Conservation (phyloP, 768 basidiomycete genomes). For the Tulasnella sp. region DNA sequence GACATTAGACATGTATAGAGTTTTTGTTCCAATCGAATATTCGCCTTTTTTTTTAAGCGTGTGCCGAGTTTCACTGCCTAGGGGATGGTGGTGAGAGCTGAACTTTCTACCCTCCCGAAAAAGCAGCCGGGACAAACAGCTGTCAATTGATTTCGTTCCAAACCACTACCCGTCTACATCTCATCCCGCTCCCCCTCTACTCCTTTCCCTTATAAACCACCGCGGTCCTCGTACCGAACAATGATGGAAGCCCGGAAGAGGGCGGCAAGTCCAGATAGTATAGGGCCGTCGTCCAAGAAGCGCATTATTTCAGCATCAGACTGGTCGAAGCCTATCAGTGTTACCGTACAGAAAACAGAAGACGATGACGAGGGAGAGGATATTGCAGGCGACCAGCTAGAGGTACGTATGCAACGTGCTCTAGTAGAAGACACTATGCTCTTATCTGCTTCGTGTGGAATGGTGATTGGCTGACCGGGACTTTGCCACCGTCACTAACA, state of each 20-base stretch:
- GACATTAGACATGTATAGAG: slow-evolving; percentile 14
- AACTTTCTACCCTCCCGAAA: slow-evolving; percentile 9
- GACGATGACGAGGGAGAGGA: slow-evolving; percentile 28
- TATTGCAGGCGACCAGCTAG: slow-evolving; percentile 14
- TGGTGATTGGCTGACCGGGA: background rate
- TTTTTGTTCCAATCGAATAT: background rate
- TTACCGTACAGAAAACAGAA: slow-evolving; percentile 1
- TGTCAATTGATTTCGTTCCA: slow-evolving; percentile 19
- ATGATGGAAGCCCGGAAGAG: slow-evolving; percentile 33
- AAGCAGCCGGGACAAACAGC: background rate
- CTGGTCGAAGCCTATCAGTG: slow-evolving; percentile 27
- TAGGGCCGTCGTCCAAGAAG: slow-evolving; percentile 26
- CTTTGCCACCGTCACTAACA: slow-evolving; percentile 25
- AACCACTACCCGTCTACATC: slow-evolving; percentile 7
- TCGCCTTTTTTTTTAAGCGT: background rate
- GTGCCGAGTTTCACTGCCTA: background rate
- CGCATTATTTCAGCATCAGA: slow-evolving; percentile 31
- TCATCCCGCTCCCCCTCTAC: background rate
- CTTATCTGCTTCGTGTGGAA: background rate
- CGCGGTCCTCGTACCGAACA: background rate
- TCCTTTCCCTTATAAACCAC: background rate
- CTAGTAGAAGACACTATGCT: slow-evolving; percentile 32
- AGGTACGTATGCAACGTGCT: background rate
- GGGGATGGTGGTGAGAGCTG: background rate
- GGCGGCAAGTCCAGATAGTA: slow-evolving; percentile 30